Conservation (phyloP, 2,329 filamentous ascomycete genomes). For the Metarhizium anisopliae region DNA sequence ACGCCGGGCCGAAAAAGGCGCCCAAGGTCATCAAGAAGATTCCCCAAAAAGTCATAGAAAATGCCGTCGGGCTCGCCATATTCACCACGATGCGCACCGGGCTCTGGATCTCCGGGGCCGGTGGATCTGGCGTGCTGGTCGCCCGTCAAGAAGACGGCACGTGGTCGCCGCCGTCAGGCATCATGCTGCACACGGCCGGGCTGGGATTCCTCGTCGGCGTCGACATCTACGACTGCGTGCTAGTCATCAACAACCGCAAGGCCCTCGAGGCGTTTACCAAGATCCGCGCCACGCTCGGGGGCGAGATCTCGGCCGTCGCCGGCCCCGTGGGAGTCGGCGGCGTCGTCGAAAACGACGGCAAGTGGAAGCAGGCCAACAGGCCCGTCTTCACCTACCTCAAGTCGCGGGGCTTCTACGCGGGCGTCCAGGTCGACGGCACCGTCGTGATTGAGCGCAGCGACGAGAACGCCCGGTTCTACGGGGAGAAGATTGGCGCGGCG, state of each 20-base stretch:
- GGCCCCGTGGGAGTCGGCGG: slow-evolving; percentile 61
- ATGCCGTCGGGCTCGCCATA: slow-evolving; percentile 59
- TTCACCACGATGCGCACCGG: slow-evolving; percentile 63
- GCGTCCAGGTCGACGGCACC: slow-evolving; percentile 78
- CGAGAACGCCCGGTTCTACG: slow-evolving; percentile 81
- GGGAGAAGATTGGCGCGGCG: slow-evolving; percentile 38
- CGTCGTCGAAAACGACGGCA: slow-evolving; percentile 51
- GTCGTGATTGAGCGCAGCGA: slow-evolving; percentile 74
- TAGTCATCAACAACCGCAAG: slow-evolving; percentile 70
- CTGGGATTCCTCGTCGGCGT: slow-evolving; percentile 72
- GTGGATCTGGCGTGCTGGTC: slow-evolving; percentile 55
- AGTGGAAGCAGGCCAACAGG: slow-evolving; percentile 40
- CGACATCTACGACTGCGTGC: slow-evolving; percentile 81
- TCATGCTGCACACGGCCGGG: slow-evolving; percentile 70
- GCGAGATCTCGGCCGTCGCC: slow-evolving; percentile 67
- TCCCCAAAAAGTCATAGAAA: slow-evolving; percentile 48
- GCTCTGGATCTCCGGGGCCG: slow-evolving; percentile 58
- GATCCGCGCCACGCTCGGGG: slow-evolving; percentile 65
- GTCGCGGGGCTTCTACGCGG: slow-evolving; percentile 77
- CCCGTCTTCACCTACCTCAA: slow-evolving; percentile 64
- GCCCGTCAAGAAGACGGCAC: slow-evolving; percentile 53
- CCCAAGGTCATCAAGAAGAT: slow-evolving; percentile 42
- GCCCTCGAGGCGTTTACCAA: slow-evolving; percentile 69
- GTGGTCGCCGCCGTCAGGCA: slow-evolving; percentile 75
- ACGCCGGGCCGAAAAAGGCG: slow-evolving; percentile 29